These are phyloP conservation scores for Nemania sp. DNA, from an alignment of 2,329 filamentous ascomycete genomes.

Conservation along the genomic window DNA sequence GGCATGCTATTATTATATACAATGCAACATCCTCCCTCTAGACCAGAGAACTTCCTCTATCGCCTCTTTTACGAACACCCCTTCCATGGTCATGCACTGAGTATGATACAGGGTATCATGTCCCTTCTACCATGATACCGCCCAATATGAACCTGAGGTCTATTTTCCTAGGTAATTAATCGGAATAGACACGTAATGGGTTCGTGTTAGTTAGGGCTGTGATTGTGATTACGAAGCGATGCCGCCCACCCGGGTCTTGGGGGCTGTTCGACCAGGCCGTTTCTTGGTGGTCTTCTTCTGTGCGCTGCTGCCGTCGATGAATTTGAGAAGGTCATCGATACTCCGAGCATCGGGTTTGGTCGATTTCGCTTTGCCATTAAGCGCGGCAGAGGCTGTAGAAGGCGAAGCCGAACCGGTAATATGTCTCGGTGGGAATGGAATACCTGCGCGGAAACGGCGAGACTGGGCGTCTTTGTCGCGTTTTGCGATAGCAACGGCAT, in stretches of 20 bases:
- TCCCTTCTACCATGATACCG: not conserved
- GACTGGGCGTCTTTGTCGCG: conserved; percentile 85
- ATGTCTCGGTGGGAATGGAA: conserved; percentile 67
- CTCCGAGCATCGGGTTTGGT: conserved; percentile 68
- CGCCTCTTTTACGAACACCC: too few species aligned
- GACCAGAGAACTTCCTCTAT: too few species aligned
- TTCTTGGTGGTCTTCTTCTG: conserved; percentile 60
- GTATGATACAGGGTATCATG: conserved; percentile 10
- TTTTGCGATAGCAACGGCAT: conserved; percentile 91
- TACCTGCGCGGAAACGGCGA: conserved; percentile 69
- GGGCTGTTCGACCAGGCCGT: conserved; percentile 56
- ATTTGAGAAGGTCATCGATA: conserved; percentile 91
- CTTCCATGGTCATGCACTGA: conserved; percentile 8
- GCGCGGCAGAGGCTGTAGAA: conserved; percentile 42
- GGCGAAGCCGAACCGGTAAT: conserved; percentile 58
- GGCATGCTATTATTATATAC: conserved; percentile 22
- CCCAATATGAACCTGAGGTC: not conserved
- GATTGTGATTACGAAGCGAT: conserved; percentile 11
- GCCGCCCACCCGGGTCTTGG: conserved; percentile 54
- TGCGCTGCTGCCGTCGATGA: conserved; percentile 78
- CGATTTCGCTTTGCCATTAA: conserved; percentile 34
- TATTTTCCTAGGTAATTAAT: not conserved
- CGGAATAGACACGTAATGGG: not conserved
- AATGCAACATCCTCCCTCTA: not conserved
- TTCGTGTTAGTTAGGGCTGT: too few species aligned